Percentiles rank a stretch among this genome's conserved stretches.
Evolutionary conservation across 306 rosid species (phyloP).

Genomic region (Cucurbita moschata): DNA sequence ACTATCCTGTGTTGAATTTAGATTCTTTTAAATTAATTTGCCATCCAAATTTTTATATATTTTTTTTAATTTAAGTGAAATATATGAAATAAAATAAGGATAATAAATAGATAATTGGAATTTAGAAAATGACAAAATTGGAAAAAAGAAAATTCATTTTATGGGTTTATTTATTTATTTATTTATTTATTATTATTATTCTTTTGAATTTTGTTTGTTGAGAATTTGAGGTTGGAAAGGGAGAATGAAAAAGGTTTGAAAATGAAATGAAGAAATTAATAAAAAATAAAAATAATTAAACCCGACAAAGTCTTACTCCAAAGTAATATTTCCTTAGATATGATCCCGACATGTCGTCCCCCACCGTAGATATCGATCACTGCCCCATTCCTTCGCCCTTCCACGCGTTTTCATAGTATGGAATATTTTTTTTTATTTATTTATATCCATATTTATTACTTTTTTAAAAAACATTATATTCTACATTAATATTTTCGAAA

Average conservation of each 20-base stretch:
- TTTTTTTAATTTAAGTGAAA: too few relatives aligned
- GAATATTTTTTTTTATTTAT: not conserved
- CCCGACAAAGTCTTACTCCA: not conserved
- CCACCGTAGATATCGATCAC: not conserved
- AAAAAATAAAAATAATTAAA: not conserved
- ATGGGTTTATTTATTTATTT: not conserved
- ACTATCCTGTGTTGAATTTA: too few relatives aligned
- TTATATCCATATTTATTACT: not conserved
- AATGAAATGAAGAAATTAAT: not conserved
- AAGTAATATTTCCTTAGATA: not conserved
- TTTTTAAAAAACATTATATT: not conserved
- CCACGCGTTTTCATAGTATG: not conserved
- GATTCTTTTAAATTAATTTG: too few relatives aligned
- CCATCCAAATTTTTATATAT: too few relatives aligned
- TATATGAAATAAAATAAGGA: not conserved
- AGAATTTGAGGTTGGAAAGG: not conserved
- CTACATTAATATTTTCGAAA: not conserved
- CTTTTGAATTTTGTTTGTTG: not conserved
- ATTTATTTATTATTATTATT: not conserved
- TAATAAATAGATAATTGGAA: not conserved
- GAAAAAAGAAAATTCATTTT: not conserved
- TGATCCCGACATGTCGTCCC: conserved; percentile 9
- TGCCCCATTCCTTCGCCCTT: not conserved
- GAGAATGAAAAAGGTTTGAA: not conserved
- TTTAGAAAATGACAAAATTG: not conserved